Evolutionary conservation across 352 stramenopile genomes (phyloP).

Genomic region (Pythium sukuiense): DNA sequence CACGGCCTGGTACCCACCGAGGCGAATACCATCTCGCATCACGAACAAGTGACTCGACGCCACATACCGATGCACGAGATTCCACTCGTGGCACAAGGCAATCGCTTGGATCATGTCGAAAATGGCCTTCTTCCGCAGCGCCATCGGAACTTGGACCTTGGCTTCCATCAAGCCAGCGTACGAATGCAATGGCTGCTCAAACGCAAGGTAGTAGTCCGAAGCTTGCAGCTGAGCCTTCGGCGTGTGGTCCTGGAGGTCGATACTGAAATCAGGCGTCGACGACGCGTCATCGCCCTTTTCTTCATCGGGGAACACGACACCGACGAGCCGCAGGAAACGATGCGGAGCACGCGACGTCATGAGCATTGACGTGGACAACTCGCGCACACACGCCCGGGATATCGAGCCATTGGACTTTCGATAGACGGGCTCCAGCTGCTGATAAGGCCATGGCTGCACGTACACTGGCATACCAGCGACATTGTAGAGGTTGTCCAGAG

Average conservation of each 20-base stretch:
- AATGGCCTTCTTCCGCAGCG: conserved; percentile 64
- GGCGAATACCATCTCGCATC: conserved; percentile 59
- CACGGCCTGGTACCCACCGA: conserved; percentile 73
- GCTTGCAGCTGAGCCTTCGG: conserved; percentile 29
- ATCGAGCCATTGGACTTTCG: conserved; percentile 42
- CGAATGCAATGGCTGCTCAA: conserved; percentile 78
- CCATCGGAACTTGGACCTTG: conserved; percentile 39
- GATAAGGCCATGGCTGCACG: conserved; percentile 79
- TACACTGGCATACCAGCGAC: conserved; percentile 60
- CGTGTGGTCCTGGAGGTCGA: conserved; percentile 4
- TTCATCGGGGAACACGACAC: conserved; percentile 67
- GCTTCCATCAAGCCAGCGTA: conserved; percentile 75
- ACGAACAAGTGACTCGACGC: conserved; percentile 71
- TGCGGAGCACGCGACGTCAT: conserved; percentile 44
- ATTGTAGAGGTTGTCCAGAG: conserved; percentile 31
- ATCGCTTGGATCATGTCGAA: conserved; percentile 71
- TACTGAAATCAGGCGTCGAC: background rate
- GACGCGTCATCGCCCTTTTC: conserved; percentile 1
- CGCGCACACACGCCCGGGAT: conserved; percentile 52
- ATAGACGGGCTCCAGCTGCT: conserved; percentile 56
- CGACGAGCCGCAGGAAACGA: conserved; percentile 59
- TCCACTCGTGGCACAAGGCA: conserved; percentile 60
- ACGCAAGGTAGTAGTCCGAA: conserved; percentile 72
- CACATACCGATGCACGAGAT: conserved; percentile 81
- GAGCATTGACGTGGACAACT: conserved; percentile 47